Evolutionary conservation across 371 early-diverging fungal species (phyloP).

Genomic region (Ecytonucleospora hepatopenaei): DNA sequence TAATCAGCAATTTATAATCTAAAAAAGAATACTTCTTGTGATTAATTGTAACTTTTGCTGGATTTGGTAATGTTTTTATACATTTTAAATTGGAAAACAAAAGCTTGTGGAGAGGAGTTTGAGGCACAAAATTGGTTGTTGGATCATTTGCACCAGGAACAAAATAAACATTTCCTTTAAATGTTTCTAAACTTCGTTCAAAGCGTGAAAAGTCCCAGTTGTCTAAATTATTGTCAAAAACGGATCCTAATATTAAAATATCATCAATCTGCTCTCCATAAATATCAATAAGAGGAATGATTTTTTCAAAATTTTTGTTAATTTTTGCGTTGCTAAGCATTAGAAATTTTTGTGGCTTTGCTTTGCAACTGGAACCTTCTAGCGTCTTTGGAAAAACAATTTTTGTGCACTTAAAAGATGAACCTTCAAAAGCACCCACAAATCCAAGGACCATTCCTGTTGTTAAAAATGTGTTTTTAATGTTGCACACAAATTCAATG

Average conservation of each 20-base stretch:
- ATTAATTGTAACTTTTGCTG: slow-evolving; percentile 7
- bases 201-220: slow-evolving; percentile 2
- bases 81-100: slow-evolving; percentile 11
- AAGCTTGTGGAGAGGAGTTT: slow-evolving; percentile 26
- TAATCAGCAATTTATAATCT: slow-evolving; percentile 8
- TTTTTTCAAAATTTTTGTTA: slow-evolving; percentile 10
- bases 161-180: slow-evolving; percentile 6
- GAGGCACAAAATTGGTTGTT: slow-evolving; percentile 16
- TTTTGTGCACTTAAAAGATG: slow-evolving; percentile 4
- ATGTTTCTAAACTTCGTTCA: not conserved
- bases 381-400: slow-evolving; percentile 6
- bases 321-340: not conserved
- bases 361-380: not conserved
- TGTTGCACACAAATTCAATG: slow-evolving; percentile 5
- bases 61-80: slow-evolving; percentile 9
- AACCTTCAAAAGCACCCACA: slow-evolving; percentile 1
- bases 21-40: slow-evolving; percentile 3
- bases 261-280: not conserved
- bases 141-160: slow-evolving; percentile 33
- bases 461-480: slow-evolving; percentile 6
- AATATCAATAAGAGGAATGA: not conserved
- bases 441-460: slow-evolving; percentile 44
- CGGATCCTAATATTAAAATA: not conserved
- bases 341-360: not conserved
- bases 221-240: not conserved